These are phyloP conservation scores for Exophiala viscosa DNA, from an alignment of 2,329 filamentous ascomycete genomes.

Conservation along the genomic window DNA sequence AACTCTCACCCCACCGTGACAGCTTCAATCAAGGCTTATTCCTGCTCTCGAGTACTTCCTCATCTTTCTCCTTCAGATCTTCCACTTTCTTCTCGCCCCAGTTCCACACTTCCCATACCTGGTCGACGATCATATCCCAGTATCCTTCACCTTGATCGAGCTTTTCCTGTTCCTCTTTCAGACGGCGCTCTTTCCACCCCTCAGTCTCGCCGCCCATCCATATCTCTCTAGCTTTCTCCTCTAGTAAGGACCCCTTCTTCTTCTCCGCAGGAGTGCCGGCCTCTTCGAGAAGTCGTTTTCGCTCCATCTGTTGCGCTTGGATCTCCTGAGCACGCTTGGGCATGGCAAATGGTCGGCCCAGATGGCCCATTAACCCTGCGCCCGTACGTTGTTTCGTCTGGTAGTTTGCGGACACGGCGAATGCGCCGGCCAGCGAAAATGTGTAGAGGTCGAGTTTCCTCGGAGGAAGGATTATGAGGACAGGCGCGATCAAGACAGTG, in stretches of 20 bases:
- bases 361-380: slow-evolving; percentile 35
- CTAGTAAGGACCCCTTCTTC: slow-evolving; percentile 7
- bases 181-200: slow-evolving; percentile 38
- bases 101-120: slow-evolving; percentile 41
- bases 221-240: slow-evolving; percentile 24
- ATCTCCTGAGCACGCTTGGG: slow-evolving; percentile 11
- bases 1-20: not conserved
- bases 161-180: slow-evolving; percentile 40
- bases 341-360: slow-evolving; percentile 18
- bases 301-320: slow-evolving; percentile 15
- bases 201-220: slow-evolving; percentile 38
- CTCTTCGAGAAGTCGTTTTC: slow-evolving; percentile 28
- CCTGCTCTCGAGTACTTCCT: slow-evolving; percentile 31
- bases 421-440: slow-evolving; percentile 49
- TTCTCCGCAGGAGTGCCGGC: slow-evolving; percentile 11
- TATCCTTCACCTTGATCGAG: slow-evolving; percentile 39
- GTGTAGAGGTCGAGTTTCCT: slow-evolving; percentile 62
- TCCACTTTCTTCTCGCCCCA: slow-evolving; percentile 25
- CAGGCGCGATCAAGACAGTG: slow-evolving; percentile 51
- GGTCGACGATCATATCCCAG: slow-evolving; percentile 44
- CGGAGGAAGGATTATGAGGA: slow-evolving; percentile 55
- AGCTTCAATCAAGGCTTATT: slow-evolving; percentile 11
- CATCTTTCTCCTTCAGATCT: slow-evolving; percentile 25
- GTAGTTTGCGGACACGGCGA: slow-evolving; percentile 50
- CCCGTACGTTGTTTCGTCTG: slow-evolving; percentile 42